These are phyloP conservation scores for Microbotryomycetes sp. DNA, from an alignment of 1,284 basidiomycete genomes.

Conservation along the genomic window DNA sequence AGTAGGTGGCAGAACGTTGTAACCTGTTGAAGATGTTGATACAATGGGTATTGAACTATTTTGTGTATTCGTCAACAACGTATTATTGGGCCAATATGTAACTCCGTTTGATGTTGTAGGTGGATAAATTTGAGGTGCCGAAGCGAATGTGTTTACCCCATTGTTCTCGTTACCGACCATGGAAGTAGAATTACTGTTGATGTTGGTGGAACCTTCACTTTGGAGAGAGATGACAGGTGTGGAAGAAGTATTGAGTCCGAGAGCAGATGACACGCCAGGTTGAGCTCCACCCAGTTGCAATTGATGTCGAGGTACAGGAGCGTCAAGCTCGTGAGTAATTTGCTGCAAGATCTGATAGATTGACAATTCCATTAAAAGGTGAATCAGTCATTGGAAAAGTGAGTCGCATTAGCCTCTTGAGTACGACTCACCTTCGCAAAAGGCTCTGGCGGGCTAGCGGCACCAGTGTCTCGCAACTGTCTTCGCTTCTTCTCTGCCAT, in stretches of 20 bases:
- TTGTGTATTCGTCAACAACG: no score
- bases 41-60: no score
- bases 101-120: neutral
- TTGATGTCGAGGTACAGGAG: neutral
- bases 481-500: conserved; percentile 24
- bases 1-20: neutral
- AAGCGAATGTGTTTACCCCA: no score
- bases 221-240: no score
- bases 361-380: no score
- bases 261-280: conserved; percentile 10
- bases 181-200: no score
- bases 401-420: neutral
- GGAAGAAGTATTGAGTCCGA: neutral
- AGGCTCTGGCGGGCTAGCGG: neutral
- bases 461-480: neutral
- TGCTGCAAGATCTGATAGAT: neutral
- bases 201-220: no score
- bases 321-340: neutral
- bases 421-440: neutral
- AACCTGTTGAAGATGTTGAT: no score
- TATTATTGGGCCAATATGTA: neutral
- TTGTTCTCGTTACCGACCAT: neutral
- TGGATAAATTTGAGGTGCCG: neutral
- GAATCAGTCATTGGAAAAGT: no score
- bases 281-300: neutral